phyloP scores from a whole-genome alignment of 2,329 filamentous ascomycete species.

The Colletotrichum sp. region DNA sequence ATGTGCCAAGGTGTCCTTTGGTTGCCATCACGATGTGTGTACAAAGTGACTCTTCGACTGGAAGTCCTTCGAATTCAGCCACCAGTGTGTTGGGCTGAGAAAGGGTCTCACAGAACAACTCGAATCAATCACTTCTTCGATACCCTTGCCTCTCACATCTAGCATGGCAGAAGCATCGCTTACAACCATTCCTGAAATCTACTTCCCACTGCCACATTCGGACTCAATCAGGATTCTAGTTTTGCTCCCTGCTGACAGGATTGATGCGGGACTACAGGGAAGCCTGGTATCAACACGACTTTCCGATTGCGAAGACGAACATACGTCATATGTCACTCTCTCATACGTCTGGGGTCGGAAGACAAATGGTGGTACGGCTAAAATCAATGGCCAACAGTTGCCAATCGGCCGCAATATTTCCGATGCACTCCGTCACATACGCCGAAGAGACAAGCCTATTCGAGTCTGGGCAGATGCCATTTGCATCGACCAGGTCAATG shows the following conservation, averaged over 20 bases:
- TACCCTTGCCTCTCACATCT: background rate
- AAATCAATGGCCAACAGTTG: background rate
- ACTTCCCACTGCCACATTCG: background rate
- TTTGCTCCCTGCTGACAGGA: background rate
- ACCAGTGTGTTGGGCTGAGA: background rate
- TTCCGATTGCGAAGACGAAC: background rate
- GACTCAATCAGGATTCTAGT: background rate
- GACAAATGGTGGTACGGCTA: background rate
- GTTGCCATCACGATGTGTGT: background rate
- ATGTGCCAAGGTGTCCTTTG: background rate
- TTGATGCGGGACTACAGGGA: background rate
- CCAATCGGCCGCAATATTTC: background rate
- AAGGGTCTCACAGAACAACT: background rate
- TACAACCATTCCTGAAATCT: background rate
- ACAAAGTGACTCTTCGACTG: background rate
- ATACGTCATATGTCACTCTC: background rate
- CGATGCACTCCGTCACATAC: background rate
- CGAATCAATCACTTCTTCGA: background rate
- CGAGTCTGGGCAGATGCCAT: background rate
- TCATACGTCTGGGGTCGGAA: background rate
- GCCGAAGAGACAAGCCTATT: background rate
- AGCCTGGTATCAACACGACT: background rate
- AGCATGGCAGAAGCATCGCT: background rate
- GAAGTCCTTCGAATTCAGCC: background rate
- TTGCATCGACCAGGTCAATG: background rate